phyloP scores from a whole-genome alignment of 2,329 filamentous ascomycete genomes.

The Ceratocystis lukuohia region DNA sequence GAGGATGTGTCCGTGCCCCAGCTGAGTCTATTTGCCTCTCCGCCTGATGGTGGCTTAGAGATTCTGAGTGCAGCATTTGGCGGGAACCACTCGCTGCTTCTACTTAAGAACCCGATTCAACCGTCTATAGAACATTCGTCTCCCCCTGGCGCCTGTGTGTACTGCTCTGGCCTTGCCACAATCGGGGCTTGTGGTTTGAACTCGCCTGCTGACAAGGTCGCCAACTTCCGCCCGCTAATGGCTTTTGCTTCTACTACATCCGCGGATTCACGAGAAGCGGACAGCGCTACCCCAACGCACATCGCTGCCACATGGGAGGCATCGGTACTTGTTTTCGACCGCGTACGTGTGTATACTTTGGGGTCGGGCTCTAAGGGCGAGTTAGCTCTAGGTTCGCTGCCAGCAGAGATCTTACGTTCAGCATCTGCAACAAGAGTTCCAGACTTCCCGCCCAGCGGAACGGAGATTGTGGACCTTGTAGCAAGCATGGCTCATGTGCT shows the following conservation, averaged over 20 bases:
- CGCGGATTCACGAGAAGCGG: background rate
- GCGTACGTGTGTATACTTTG: constrained; percentile 42
- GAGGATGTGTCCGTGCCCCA: constrained; percentile 58
- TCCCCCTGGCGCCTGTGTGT: constrained; percentile 45
- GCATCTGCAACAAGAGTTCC: constrained; percentile 37
- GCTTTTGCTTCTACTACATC: constrained; percentile 7
- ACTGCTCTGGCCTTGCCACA: constrained; percentile 13
- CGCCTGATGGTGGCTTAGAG: constrained; percentile 26
- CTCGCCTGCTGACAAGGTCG: constrained; percentile 14
- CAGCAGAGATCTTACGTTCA: constrained; percentile 32
- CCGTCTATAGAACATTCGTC: constrained; percentile 35
- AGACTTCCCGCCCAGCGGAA: constrained; percentile 49
- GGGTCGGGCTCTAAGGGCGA: constrained; percentile 60
- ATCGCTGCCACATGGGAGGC: constrained; percentile 70
- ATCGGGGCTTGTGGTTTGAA: constrained; percentile 41
- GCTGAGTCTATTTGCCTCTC: constrained; percentile 41
- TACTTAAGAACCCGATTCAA: constrained; percentile 37
- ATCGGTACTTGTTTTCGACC: constrained; percentile 46
- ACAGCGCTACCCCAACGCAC: constrained; percentile 24
- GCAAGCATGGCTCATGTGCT: constrained; percentile 70
- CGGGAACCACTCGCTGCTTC: constrained; percentile 74
- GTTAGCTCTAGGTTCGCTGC: constrained; percentile 46
- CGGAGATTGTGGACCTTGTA: constrained; percentile 49
- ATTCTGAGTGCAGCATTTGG: constrained; percentile 41
- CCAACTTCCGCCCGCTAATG: constrained; percentile 19